Conservation (phyloP, 495 filamentous ascomycete species). For the Parmelia sp. region DNA sequence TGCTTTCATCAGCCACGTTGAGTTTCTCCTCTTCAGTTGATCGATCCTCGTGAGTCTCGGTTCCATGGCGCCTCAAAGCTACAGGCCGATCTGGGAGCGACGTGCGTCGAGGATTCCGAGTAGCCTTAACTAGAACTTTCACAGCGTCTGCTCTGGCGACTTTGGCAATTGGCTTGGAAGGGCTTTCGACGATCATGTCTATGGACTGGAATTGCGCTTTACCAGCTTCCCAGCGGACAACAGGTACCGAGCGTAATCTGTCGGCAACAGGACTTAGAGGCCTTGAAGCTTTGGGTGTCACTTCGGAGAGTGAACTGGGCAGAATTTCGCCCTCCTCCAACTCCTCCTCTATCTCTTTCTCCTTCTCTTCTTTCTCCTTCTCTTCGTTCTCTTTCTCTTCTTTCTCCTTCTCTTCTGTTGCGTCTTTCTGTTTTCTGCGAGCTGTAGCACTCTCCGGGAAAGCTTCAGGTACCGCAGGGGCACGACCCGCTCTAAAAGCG, state of each 20-base stretch:
- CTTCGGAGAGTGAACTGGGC: background rate
- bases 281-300: background rate
- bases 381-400: background rate
- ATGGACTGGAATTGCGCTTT: background rate
- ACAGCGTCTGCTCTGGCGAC: background rate
- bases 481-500: background rate
- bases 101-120: background rate
- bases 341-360: no score
- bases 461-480: background rate
- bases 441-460: background rate
- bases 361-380: no score
- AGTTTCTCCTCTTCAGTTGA: background rate
- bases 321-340: background rate
- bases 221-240: no score
- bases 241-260: no score
- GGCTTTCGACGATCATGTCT: background rate
- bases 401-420: no score
- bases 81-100: background rate
- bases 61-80: background rate
- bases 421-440: background rate
- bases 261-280: background rate
- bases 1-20: background rate
- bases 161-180: background rate
- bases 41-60: background rate
- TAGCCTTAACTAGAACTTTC: background rate